A percentile compares a stretch with the other conserved stretches of the same genome.
Evolutionary conservation across 257 asterid species (phyloP).

Genomic region (Knoxia roxburghii): DNA sequence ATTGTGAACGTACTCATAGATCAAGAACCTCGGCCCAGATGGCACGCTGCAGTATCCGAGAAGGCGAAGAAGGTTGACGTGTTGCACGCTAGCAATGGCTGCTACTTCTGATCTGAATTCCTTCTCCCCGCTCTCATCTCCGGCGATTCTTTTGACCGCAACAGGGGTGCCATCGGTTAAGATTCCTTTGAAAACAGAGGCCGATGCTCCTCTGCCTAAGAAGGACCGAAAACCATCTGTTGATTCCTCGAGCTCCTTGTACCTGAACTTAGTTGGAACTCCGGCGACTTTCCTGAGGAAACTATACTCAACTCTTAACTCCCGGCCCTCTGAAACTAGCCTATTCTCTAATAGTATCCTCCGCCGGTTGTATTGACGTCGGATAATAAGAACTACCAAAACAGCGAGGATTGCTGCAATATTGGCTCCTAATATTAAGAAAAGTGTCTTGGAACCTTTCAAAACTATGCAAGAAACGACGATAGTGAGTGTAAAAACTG

Average conservation of each 20-base stretch:
- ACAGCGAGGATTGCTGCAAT: constrained; percentile 53
- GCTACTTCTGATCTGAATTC: constrained; percentile 68
- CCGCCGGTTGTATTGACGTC: constrained; percentile 36
- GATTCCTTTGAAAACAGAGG: constrained; percentile 58
- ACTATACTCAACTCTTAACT: constrained; percentile 71
- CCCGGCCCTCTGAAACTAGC: constrained; percentile 56
- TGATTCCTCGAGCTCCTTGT: constrained; percentile 64
- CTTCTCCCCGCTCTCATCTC: constrained; percentile 63
- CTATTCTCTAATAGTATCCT: constrained; percentile 35
- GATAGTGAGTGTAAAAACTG: constrained; percentile 30
- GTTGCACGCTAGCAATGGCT: constrained; percentile 80
- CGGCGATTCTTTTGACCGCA: constrained; percentile 66
- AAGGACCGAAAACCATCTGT: constrained; percentile 51
- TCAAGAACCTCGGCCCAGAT: constrained; percentile 46
- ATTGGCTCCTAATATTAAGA: constrained; percentile 53
- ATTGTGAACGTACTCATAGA: constrained; percentile 52
- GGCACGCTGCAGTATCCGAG: constrained; percentile 53
- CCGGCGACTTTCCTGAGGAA: constrained; percentile 79
- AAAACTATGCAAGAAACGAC: constrained; percentile 43
- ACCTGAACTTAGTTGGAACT: constrained; percentile 61
- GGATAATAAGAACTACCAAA: constrained; percentile 20
- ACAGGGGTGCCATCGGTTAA: constrained; percentile 53
- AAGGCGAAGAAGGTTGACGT: constrained; percentile 65
- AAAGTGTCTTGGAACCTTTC: constrained; percentile 39
- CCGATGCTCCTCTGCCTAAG: constrained; percentile 65